Conservation (phyloP, 106 monocot genomes). For the Narthecium ossifragum region DNA sequence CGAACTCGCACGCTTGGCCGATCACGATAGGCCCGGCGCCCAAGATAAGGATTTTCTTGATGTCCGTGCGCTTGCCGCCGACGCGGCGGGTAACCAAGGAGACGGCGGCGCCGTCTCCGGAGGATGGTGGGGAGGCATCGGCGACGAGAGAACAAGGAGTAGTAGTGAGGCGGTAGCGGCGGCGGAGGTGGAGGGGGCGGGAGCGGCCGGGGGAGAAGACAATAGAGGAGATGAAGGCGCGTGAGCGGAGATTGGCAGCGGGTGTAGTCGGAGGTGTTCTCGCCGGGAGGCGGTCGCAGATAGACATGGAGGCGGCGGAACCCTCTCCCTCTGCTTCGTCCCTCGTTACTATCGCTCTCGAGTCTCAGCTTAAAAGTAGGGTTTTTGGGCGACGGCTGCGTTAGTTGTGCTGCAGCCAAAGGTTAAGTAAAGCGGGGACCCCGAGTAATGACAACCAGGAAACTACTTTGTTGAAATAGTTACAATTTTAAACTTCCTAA, state of each 20-base stretch:
- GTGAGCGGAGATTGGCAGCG: conserved; percentile 10
- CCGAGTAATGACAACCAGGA: too few species aligned
- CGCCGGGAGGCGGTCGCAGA: background rate
- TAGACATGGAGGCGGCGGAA: too few species aligned
- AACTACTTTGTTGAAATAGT: too few species aligned
- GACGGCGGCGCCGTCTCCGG: background rate
- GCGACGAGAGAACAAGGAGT: conserved; percentile 2
- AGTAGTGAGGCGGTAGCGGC: background rate
- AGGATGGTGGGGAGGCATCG: background rate
- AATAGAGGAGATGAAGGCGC: background rate
- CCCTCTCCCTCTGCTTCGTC: too few species aligned
- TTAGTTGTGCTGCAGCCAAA: too few species aligned
- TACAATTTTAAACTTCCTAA: too few species aligned
- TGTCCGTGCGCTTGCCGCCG: conserved; percentile 74
- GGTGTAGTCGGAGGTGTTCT: background rate
- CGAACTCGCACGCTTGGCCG: conserved; percentile 98
- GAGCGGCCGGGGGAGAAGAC: conserved; percentile 2
- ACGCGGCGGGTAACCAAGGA: background rate
- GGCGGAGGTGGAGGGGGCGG: conserved; percentile 8
- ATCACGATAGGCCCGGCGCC: conserved; percentile 98
- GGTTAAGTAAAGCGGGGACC: too few species aligned
- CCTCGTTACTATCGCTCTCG: too few species aligned
- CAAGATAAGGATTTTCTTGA: conserved; percentile 91
- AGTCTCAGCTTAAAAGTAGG: too few species aligned
- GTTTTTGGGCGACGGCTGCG: background rate